phyloP scores from a whole-genome alignment of 768 basidiomycete species.

The Dacryopinax spathularia region DNA sequence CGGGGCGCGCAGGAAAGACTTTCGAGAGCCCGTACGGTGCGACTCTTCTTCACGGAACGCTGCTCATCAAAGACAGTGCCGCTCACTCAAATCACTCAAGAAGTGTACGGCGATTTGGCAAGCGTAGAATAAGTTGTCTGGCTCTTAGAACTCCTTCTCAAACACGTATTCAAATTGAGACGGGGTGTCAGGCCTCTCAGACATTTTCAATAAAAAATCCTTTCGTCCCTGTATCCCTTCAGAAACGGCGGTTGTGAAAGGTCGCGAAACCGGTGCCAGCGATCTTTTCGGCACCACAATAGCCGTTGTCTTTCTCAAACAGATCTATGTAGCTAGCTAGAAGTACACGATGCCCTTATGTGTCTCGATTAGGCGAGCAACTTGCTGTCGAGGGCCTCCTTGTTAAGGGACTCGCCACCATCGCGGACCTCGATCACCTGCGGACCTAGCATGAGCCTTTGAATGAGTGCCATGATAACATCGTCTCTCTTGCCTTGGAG shows the following conservation, averaged over 20 bases:
- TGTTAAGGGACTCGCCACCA: conserved; percentile 67
- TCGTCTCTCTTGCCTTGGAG: conserved; percentile 18
- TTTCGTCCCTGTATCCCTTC: not conserved
- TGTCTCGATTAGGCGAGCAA: conserved; percentile 25
- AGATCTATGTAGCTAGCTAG: too few relatives aligned
- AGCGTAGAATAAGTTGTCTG: not conserved
- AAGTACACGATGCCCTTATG: too few relatives aligned
- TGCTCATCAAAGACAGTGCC: not conserved
- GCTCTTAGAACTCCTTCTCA: not conserved
- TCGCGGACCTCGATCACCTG: conserved; percentile 62
- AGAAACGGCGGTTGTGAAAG: too few relatives aligned
- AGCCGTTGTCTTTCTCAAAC: too few relatives aligned
- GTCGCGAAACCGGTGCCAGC: too few relatives aligned
- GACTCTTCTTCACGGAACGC: not conserved
- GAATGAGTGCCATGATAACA: not conserved
- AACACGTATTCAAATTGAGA: not conserved
- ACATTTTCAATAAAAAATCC: not conserved
- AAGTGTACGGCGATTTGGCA: not conserved
- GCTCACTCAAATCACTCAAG: not conserved
- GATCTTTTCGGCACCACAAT: too few relatives aligned
- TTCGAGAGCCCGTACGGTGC: not conserved
- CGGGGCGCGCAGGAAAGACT: not conserved
- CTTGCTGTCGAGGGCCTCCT: conserved; percentile 50
- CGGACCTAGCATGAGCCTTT: not conserved
- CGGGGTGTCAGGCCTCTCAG: conserved; percentile 3